phyloP scores from a whole-genome alignment of 2,329 filamentous ascomycete genomes.

The Arachnomyces sp. region DNA sequence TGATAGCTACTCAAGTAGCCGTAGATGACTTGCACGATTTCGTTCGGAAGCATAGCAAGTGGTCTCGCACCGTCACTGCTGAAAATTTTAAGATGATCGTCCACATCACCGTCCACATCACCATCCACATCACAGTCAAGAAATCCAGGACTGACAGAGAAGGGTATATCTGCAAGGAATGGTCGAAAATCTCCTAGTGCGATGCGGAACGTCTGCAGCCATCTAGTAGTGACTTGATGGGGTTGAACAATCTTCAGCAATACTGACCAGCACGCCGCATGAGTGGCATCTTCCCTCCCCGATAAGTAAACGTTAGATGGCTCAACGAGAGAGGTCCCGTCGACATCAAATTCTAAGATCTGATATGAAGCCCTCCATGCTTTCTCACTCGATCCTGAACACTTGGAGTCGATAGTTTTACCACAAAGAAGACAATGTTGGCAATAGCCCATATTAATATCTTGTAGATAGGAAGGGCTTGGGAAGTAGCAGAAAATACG shows the following conservation, averaged over 20 bases:
- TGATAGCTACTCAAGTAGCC: conserved; percentile 6
- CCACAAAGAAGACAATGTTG: conserved; percentile 2
- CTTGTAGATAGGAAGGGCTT: too few relatives aligned
- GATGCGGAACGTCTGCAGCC: conserved; percentile 1
- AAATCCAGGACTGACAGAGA: conserved; percentile 1
- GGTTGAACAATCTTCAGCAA: neutral
- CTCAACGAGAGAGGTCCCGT: neutral
- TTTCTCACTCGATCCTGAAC: neutral
- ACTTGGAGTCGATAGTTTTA: neutral
- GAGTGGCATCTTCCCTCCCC: neutral
- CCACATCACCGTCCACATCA: neutral
- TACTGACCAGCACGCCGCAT: conserved; percentile 8
- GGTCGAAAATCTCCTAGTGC: conserved; percentile 2
- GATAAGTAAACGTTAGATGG: neutral
- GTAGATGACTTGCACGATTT: conserved; percentile 6
- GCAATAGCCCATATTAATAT: conserved; percentile 5
- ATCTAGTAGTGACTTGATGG: neutral
- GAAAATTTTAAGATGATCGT: neutral
- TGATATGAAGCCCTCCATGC: conserved; percentile 3
- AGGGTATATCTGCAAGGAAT: conserved; percentile 1
- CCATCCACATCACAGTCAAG: conserved; percentile 1
- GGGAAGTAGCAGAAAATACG: too few relatives aligned
- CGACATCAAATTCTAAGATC: conserved; percentile 1
- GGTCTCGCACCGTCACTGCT: too few relatives aligned
- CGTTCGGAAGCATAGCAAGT: conserved; percentile 4